Evolutionary conservation across 1,284 basidiomycete species (phyloP), one percentile per base, ranked within the genome.

Genomic region (Wolfiporia cocos): DNA sequence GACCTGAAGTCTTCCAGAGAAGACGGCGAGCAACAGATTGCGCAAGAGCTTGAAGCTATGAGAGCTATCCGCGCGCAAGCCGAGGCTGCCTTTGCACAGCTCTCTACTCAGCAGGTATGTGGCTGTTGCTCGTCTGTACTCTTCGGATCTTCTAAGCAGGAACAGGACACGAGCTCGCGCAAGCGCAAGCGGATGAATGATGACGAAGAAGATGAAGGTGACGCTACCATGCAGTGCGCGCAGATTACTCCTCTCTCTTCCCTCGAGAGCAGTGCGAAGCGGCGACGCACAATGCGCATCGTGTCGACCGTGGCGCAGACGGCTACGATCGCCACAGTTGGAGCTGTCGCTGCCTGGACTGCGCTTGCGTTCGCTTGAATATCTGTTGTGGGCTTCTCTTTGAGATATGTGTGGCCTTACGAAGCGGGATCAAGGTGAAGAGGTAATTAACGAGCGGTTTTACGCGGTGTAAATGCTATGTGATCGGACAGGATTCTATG

Each of bases 261-360:
- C 32, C 17, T 17, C 10, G 17, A 6, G 11, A n/a, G n/a, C n/a
- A n/a, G n/a, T 15, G 22, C 59, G 30, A 72, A 73, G 39, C 67
- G 64, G 34, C 74, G 76, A 51, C 70, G 77, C 11, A 63, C 63
- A 0, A 59, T 69, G 45, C 65, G 58, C 34, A 56, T 74, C 22
- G 65, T 67, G 21, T 53, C 64, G 26, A 63, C 66, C 9, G 59
- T 76, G 23, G 70, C 66, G 28, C 74, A 74, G 34, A 82, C 80
- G 5, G 72, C 75, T 4, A 73, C 76, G 3, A 74, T 73, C 20
- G 70, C 78, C 24, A 70, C 73, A 0, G 56, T 85, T 30, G 82
- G 82, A 22, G 81, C 81, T 14, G 74, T 78, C 11, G 76, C 74
- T 5, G 71, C 81, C 1, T 85, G 82, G 82, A 73, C 76, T 21